Base-by-base conservation (phyloP, 768 basidiomycete genomes). In the Rhizopogon roseolus region DNA sequence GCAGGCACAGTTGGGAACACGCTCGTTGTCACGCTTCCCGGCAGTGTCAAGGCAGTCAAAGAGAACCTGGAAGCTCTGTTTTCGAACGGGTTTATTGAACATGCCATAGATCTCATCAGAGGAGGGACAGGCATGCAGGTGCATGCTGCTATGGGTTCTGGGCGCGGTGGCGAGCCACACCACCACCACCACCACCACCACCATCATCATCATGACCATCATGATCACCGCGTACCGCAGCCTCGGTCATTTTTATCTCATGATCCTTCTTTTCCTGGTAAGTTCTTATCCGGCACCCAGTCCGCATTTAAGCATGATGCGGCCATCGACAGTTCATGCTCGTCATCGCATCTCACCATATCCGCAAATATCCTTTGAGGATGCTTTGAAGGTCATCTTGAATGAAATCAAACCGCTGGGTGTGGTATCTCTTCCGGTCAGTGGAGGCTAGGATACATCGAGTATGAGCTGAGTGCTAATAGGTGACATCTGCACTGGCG, bases 21-120 rank as follows among this genome's bases (percentile, higher is more conserved):
- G 0, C 76, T 96, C 19, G 72, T 96, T 25, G 76, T 89, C 17
- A 92, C 90, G 0, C 81, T 95, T 9, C 93, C 93, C 0, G 93
- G 93, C 3, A 91, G 89, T 60, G 80, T 86, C 38, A 93, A 90
- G 62, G 93, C 90, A 2, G 92, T 93, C 39, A 84, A 76, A 57
- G 93, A 96, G 62, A 90, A 85, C 62, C 63, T 92, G 54, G 78
- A 80, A 1, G 77, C 78, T 0, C 72, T 93, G 28, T 71, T 94
- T 6, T 66, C 70, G 13, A 74, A 67, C 5, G 82, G 80, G 6
- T 73, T 93, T 1, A 67, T 87, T 1, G 69, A 76, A 4, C 90
- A 92, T 69, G 90, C 88, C 2, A 68, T 92, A 52, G 86, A 90
- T 34, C 77, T 91, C 5, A 76, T 87, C 54, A 75, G 74, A 54